A percentile compares a stretch with the other conserved stretches of the same genome.
These are phyloP conservation scores for Misopates orontium DNA, from an alignment of 257 asterid genomes.

Conservation along the genomic window DNA sequence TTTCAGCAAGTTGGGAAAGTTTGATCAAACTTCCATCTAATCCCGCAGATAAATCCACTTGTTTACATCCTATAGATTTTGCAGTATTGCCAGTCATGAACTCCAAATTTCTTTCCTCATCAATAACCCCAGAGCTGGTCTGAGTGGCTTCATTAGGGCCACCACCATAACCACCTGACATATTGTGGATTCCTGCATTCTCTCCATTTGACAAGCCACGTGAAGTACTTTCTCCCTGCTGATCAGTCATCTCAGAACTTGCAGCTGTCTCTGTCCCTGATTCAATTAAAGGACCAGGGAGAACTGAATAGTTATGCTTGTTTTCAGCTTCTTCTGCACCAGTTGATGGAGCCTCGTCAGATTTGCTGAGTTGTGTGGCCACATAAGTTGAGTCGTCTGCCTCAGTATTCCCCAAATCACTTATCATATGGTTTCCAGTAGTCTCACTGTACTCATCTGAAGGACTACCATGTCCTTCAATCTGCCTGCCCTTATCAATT, in stretches of 20 bases:
- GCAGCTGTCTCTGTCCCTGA: constrained; percentile 28
- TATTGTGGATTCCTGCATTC: constrained; percentile 30
- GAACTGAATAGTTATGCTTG: constrained; percentile 30
- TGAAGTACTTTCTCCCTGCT: constrained; percentile 34
- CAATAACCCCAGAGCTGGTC: constrained; percentile 33
- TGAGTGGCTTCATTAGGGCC: constrained; percentile 34
- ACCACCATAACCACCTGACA: constrained; percentile 37
- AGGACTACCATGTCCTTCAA: constrained; percentile 42
- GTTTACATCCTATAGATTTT: constrained; percentile 39
- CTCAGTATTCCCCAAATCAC: constrained; percentile 32
- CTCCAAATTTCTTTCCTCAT: constrained; percentile 37
- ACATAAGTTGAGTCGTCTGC: constrained; percentile 36
- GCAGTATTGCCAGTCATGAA: constrained; percentile 30
- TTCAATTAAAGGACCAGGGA: constrained; percentile 33
- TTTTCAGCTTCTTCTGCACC: constrained; percentile 41
- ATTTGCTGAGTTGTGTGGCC: constrained; percentile 32
- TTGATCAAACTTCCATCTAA: constrained; percentile 59
- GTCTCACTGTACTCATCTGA: constrained; percentile 33
- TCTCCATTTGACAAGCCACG: constrained; percentile 38
- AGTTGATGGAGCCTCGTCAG: constrained; percentile 36
- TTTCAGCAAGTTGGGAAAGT: constrained; percentile 74
- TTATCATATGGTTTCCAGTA: constrained; percentile 31
- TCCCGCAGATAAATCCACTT: constrained; percentile 55
- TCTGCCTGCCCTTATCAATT: constrained; percentile 39
- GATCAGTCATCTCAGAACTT: constrained; percentile 37